Conservation (phyloP, 257 asterid species). For the Capsicum pubescens region DNA sequence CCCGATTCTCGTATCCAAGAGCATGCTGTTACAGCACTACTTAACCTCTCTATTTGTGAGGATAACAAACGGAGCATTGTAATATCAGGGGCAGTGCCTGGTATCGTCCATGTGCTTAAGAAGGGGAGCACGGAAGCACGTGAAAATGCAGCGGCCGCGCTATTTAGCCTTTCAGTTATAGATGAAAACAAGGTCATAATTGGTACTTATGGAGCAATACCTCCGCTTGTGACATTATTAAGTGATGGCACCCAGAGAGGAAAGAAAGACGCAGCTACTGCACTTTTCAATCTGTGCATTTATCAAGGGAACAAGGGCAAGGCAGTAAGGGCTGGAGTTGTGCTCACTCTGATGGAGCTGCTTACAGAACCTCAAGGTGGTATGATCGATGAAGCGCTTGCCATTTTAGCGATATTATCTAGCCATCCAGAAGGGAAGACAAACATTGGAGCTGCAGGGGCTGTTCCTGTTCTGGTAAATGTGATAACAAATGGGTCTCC, state of each 20-base stretch:
- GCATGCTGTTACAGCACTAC: constrained; percentile 94
- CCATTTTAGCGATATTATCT: constrained; percentile 84
- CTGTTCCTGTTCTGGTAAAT: constrained; percentile 74
- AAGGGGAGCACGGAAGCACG: constrained; percentile 93
- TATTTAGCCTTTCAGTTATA: constrained; percentile 90
- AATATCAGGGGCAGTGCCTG: constrained; percentile 85
- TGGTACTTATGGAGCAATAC: constrained; percentile 85
- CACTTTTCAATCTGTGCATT: constrained; percentile 90
- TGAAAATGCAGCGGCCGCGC: constrained; percentile 95
- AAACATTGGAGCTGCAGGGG: constrained; percentile 81
- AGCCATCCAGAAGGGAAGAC: constrained; percentile 87
- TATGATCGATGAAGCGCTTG: constrained; percentile 93
- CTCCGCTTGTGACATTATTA: constrained; percentile 76
- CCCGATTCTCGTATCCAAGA: constrained; percentile 94
- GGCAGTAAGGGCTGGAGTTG: constrained; percentile 90
- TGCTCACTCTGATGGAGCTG: constrained; percentile 76
- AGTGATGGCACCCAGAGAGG: constrained; percentile 86
- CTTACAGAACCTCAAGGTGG: constrained; percentile 78
- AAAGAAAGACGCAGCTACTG: constrained; percentile 92
- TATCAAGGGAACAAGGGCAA: constrained; percentile 96
- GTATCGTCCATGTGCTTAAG: constrained; percentile 83
- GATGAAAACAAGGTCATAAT: constrained; percentile 87
- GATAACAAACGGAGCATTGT: constrained; percentile 83
- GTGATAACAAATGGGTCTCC: constrained; percentile 80
- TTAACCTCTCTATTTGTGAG: constrained; percentile 92